Evolutionary conservation across 305 asterid genomes (phyloP).

Genomic region (Ilex paraguariensis): DNA sequence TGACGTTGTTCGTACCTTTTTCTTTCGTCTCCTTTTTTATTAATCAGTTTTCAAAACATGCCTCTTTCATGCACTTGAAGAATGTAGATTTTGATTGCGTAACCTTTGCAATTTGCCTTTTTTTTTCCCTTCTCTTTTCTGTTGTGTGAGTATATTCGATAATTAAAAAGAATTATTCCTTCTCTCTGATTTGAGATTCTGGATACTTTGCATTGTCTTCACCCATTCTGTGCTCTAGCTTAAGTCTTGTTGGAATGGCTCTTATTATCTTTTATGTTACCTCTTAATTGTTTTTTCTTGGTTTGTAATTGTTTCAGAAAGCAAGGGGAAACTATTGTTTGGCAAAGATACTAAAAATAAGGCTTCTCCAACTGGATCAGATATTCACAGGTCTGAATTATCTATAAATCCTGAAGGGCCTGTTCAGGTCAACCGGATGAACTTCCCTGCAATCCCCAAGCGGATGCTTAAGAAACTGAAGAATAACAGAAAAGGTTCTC

Average conservation of each 20-base stretch:
- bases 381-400: constrained; percentile 19
- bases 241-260: background rate
- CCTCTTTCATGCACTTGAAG: too few relatives aligned
- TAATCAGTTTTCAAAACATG: too few relatives aligned
- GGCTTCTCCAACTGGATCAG: constrained; percentile 27
- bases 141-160: background rate
- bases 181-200: background rate
- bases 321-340: constrained; percentile 35
- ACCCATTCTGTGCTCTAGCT: background rate
- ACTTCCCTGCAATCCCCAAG: constrained; percentile 28
- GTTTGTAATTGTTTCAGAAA: constrained; percentile 32
- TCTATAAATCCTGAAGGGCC: constrained; percentile 25
- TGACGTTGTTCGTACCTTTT: too few relatives aligned
- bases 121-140: background rate
- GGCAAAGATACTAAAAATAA: constrained; percentile 34
- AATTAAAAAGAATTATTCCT: background rate
- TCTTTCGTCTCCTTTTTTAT: too few relatives aligned
- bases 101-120: too few relatives aligned
- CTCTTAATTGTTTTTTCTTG: background rate
- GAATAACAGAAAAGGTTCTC: constrained; percentile 26
- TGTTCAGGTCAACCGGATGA: constrained; percentile 32
- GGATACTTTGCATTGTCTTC: background rate
- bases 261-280: background rate
- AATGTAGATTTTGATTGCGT: too few relatives aligned
- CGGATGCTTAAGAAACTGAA: constrained; percentile 37